Evolutionary conservation across 2,329 filamentous ascomycete species (phyloP), one percentile per base, ranked within the genome.

Genomic region (Exophiala bonariae): DNA sequence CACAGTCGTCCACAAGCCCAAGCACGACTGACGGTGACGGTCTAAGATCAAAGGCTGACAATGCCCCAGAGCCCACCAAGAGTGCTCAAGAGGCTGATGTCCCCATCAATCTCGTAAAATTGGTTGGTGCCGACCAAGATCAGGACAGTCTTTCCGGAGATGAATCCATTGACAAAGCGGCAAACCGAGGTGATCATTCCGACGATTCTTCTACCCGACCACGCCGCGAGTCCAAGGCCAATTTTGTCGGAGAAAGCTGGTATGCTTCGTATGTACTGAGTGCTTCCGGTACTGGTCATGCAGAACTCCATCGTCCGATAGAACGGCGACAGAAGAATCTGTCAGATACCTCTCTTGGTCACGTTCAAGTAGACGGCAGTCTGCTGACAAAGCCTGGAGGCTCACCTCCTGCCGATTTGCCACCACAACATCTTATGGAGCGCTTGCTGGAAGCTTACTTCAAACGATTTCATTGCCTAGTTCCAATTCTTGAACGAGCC

Each of bases 371-470:
- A 8, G 14, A 18, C 16, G 18, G 11, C 8, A 37, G 20, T 6
- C 11, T 14, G 7, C 35, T 19, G 10, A 8, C 35, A 18, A 13
- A 13, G 11, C 14, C 19, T 18, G 26, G 19, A 18, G 37, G 22
- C 4, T 31, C 4, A n/a, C 18, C 28, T 20, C 41, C 32, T 8
- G 16, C 18, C 11, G 41, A 44, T 35, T 22, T 50, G 3, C 42
- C 42, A n/a, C 34, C 47, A 13, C 47, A 41, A 18, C 14, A 36
- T 31, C 18, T 47, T 9, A 39, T 30, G 13, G 38, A 44, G 11
- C 33, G 22, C 8, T 28, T 52, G 3, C 19, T 52, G 3, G 44
- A 48, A 13, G 76, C 76, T 0, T 81, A 79, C 61, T 80, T 81
- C 45, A 64, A 67, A 19, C 78, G 33, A 2, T 48, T 48, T 17